Evolutionary conservation across 2,329 filamentous ascomycete species (phyloP).

Genomic region (Aspergillus sp.): DNA sequence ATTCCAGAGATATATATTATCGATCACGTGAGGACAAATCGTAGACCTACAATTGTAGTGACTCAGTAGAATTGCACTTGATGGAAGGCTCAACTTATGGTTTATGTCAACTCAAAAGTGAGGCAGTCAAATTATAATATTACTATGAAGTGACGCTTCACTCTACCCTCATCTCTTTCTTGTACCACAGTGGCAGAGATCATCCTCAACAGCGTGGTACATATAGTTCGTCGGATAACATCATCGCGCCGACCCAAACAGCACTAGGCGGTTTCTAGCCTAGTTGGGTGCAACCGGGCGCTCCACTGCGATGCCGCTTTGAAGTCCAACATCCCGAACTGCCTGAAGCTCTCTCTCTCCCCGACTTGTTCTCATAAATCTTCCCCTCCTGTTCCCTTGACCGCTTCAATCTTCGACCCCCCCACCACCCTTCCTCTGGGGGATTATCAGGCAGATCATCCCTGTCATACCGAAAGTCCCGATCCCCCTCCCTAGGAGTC

Average conservation of each 20-base stretch:
- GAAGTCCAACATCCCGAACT: conserved; percentile 12
- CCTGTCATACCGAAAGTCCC: conserved; percentile 1
- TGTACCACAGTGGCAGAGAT: too few species aligned
- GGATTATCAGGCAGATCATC: background rate
- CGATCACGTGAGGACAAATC: too few species aligned
- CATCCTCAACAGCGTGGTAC: too few species aligned
- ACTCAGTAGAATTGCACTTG: too few species aligned
- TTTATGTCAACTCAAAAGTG: too few species aligned
- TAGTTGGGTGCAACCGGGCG: conserved; percentile 9
- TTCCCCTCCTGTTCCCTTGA: conserved; percentile 1
- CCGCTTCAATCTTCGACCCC: conserved; percentile 1
- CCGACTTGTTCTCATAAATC: background rate
- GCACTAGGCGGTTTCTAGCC: conserved; percentile 11
- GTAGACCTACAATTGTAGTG: too few species aligned
- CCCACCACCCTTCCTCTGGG: background rate
- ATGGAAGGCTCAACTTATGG: too few species aligned
- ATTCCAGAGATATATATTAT: too few species aligned
- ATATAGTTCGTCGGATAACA: background rate
- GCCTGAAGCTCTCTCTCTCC: conserved; percentile 15
- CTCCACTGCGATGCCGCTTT: conserved; percentile 14
- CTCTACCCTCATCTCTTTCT: too few species aligned
- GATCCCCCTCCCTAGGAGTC: background rate
- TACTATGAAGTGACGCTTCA: too few species aligned
- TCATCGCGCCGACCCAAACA: conserved; percentile 3
- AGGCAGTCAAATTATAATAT: too few species aligned